Conservation (phyloP, 108 stramenopile species). For the Cyclotella sp. region DNA sequence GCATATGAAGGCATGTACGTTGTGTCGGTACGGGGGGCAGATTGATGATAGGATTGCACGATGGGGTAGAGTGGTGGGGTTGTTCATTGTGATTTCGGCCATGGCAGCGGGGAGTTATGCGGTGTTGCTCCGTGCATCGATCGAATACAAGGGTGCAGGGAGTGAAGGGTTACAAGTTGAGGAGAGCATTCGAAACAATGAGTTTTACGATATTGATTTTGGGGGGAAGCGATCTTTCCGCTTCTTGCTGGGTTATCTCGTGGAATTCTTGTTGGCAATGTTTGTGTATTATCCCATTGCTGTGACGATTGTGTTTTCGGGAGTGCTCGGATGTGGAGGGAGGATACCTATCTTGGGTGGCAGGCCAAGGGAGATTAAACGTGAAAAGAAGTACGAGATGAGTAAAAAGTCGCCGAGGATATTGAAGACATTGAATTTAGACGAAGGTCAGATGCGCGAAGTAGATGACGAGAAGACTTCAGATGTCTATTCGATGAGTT, state of each 20-base stretch:
- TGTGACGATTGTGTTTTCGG: conserved; percentile 56
- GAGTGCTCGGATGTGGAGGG: conserved; percentile 56
- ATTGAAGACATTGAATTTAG: conserved; percentile 1
- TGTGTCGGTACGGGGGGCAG: conserved; percentile 46
- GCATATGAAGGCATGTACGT: conserved; percentile 57
- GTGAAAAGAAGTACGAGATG: conserved; percentile 38
- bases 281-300: conserved; percentile 57
- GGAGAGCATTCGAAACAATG: conserved; percentile 43
- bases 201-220: conserved; percentile 43
- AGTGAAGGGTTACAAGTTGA: conserved; percentile 33
- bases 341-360: conserved; percentile 59
- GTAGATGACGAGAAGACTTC: neutral
- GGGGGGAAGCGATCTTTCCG: conserved; percentile 45
- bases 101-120: conserved; percentile 45
- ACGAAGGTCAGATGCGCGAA: neutral
- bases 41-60: conserved; percentile 42
- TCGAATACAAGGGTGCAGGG: conserved; percentile 43
- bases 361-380: conserved; percentile 53
- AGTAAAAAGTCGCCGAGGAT: conserved; percentile 20
- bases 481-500: conserved; percentile 19
- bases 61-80: conserved; percentile 45
- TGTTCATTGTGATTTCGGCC: conserved; percentile 43
- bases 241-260: conserved; percentile 53
- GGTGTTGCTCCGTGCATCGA: conserved; percentile 48
- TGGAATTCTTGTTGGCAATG: conserved; percentile 55